Conservation (phyloP, 805 yeast genomes). For the Starmera dryadoides region DNA sequence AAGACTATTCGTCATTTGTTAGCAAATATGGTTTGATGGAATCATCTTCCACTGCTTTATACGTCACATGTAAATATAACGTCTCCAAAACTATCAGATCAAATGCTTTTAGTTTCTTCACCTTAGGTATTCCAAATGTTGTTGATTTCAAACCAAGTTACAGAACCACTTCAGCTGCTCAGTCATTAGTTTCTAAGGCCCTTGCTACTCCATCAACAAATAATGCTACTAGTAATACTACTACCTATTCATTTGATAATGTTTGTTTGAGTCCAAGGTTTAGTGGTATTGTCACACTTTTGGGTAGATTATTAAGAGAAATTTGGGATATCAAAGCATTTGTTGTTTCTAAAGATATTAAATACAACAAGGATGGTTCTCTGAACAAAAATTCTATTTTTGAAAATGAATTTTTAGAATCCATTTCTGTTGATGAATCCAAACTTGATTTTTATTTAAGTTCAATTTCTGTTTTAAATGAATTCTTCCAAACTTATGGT, state of each 20-base stretch:
- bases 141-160: slow-evolving; percentile 36
- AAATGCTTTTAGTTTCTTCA: slow-evolving; percentile 35
- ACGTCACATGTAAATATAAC: slow-evolving; percentile 71
- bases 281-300: slow-evolving; percentile 75
- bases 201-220: slow-evolving; percentile 1
- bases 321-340: slow-evolving; percentile 76
- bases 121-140: slow-evolving; percentile 33
- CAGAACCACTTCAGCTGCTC: slow-evolving; percentile 11
- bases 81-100: slow-evolving; percentile 44
- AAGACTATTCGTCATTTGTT: slow-evolving; percentile 62
- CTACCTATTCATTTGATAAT: slow-evolving; percentile 44
- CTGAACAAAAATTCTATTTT: slow-evolving; percentile 22
- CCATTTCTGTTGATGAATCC: slow-evolving; percentile 33
- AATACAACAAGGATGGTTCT: slow-evolving; percentile 26
- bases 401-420: slow-evolving; percentile 31
- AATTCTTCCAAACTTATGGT: slow-evolving; percentile 62
- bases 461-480: slow-evolving; percentile 60
- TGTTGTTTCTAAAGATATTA: slow-evolving; percentile 24
- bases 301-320: slow-evolving; percentile 71
- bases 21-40: slow-evolving; percentile 82
- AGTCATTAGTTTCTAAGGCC: slow-evolving; percentile 14
- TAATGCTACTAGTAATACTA: slow-evolving; percentile 20
- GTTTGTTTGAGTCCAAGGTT: slow-evolving; percentile 90
- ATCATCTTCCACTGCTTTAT: slow-evolving; percentile 82
- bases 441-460: slow-evolving; percentile 67